Percentiles rank a stretch among this genome's conserved stretches.
Conservation (phyloP, 202 grass and related monocot species). For the Eragrostis tef region DNA sequence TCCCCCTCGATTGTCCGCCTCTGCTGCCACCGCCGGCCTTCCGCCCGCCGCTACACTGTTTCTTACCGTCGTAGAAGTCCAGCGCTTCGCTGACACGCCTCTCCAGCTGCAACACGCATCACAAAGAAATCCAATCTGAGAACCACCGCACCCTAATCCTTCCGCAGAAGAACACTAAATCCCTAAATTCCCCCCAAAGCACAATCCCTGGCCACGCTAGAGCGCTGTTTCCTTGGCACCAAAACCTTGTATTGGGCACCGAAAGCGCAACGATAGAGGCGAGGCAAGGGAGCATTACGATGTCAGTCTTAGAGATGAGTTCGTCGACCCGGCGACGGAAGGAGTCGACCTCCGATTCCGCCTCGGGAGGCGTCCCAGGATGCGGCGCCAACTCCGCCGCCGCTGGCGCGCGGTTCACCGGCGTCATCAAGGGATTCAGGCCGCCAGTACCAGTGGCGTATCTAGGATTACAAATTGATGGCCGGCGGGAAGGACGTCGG, state of each 20-base stretch:
- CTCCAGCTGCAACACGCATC: conserved; percentile 66
- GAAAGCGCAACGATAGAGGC: not conserved
- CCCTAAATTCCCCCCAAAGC: not conserved
- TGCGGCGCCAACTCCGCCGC: conserved; percentile 20
- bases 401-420: conserved; percentile 50
- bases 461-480: no score
- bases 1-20: conserved; percentile 50
- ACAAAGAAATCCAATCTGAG: conserved; percentile 25
- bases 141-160: conserved; percentile 3
- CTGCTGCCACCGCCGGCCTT: conserved; percentile 50
- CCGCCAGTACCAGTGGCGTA: not conserved
- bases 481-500: no score
- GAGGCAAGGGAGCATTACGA: conserved; percentile 44
- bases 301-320: conserved; percentile 60
- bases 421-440: conserved; percentile 47
- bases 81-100: conserved; percentile 70
- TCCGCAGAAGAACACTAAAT: not conserved
- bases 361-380: not conserved
- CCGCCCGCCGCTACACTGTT: conserved; percentile 52
- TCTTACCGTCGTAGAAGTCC: conserved; percentile 70
- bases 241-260: not conserved
- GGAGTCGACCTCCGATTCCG: conserved; percentile 51
- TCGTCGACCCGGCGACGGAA: conserved; percentile 63
- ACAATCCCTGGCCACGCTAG: not conserved
- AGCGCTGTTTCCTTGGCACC: not conserved